A percentile compares a stretch with the other conserved stretches of the same genome.
These are phyloP conservation scores for Aristolochia contorta DNA, from an alignment of 164 flowering plant genomes.

Conservation along the genomic window DNA sequence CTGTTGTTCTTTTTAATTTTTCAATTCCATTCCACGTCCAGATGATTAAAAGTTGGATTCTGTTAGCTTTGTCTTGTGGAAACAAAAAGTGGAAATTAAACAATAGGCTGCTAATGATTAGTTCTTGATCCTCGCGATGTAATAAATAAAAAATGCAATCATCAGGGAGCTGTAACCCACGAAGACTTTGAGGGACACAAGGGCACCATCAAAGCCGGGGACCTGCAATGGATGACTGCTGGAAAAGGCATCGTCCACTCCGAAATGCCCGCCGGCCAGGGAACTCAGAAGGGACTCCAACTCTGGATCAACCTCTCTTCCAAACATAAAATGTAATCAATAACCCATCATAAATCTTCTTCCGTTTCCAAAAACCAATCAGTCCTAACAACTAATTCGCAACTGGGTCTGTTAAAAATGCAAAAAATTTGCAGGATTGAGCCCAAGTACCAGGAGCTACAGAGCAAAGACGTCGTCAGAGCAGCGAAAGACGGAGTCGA, in stretches of 20 bases:
- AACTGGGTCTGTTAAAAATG: background rate
- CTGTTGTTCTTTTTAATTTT: background rate
- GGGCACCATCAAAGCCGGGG: constrained; percentile 66
- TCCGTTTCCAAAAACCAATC: no score
- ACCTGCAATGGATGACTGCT: constrained; percentile 91
- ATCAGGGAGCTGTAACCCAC: constrained; percentile 62
- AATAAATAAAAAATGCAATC: background rate
- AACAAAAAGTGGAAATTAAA: background rate
- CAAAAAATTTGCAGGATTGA: constrained; percentile 47
- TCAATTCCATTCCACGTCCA: background rate
- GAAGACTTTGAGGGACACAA: constrained; percentile 79
- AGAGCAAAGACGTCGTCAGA: constrained; percentile 37
- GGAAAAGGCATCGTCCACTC: constrained; percentile 91
- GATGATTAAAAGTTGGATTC: background rate
- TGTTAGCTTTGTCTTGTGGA: background rate
- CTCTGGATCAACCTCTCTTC: constrained; percentile 91
- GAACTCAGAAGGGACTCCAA: constrained; percentile 66
- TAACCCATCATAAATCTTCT: no score
- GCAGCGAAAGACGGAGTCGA: constrained; percentile 49
- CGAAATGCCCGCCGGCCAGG: constrained; percentile 72
- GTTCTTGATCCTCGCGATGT: background rate
- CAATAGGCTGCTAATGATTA: background rate
- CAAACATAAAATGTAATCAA: constrained; percentile 55
- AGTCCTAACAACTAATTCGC: background rate
- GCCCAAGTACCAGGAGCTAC: constrained; percentile 69